Conservation (phyloP, 2,329 filamentous ascomycete species). For the Phoma sp. region DNA sequence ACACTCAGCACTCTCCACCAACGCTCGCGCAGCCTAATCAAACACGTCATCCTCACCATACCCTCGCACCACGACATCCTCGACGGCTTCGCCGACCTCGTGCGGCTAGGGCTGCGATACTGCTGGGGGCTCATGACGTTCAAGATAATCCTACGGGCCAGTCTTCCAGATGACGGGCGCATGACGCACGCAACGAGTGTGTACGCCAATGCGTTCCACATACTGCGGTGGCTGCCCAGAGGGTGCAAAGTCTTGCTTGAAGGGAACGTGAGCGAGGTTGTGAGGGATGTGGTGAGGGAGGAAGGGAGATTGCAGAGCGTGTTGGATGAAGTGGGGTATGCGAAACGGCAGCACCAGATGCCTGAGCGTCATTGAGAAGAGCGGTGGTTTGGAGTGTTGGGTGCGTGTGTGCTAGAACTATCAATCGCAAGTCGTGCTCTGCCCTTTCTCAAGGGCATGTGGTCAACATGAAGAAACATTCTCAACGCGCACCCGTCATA, state of each 20-base stretch:
- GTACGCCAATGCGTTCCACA: conserved; percentile 57
- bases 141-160: conserved; percentile 48
- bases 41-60: conserved; percentile 52
- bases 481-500: background rate
- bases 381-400: background rate
- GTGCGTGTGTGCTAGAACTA: no score
- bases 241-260: conserved; percentile 51
- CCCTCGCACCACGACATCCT: conserved; percentile 55
- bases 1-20: conserved; percentile 52
- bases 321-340: conserved; percentile 49
- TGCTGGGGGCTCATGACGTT: conserved; percentile 54
- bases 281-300: conserved; percentile 51
- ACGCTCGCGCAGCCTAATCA: conserved; percentile 52
- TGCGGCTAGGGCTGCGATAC: conserved; percentile 54
- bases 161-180: conserved; percentile 38
- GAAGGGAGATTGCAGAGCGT: conserved; percentile 49
- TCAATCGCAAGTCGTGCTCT: no score
- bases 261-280: conserved; percentile 49
- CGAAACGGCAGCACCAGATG: conserved; percentile 48
- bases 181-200: conserved; percentile 48
- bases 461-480: no score
- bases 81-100: conserved; percentile 54
- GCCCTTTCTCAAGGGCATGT: no score
- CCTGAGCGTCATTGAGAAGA: conserved; percentile 35
- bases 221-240: conserved; percentile 54